Evolutionary conservation across 2,329 filamentous ascomycete genomes (phyloP).

Genomic region (Cercospora zeae-maydis): DNA sequence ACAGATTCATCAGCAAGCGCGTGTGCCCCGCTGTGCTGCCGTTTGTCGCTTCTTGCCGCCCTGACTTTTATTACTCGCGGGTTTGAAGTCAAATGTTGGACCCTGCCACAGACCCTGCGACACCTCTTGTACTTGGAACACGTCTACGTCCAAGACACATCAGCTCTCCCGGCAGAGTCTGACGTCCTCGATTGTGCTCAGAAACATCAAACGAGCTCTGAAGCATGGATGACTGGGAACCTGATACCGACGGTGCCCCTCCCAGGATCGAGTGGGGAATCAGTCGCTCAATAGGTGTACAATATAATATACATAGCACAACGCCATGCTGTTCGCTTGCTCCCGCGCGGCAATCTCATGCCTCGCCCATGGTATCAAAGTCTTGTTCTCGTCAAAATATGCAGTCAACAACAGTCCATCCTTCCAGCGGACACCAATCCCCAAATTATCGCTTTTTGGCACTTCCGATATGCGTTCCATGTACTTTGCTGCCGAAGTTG

Average conservation of each 20-base stretch:
- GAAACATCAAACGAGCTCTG: too few relatives aligned
- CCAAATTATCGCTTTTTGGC: constrained; percentile 55
- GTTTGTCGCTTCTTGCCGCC: too few relatives aligned
- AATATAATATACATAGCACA: not conserved
- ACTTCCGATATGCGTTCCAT: constrained; percentile 89
- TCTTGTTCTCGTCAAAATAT: constrained; percentile 8
- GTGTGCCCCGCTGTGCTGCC: not conserved
- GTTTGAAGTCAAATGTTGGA: not conserved
- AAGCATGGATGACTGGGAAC: too few relatives aligned
- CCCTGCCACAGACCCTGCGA: not conserved
- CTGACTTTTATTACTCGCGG: too few relatives aligned
- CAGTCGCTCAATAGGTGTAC: not conserved
- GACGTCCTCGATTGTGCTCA: too few relatives aligned
- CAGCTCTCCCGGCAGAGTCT: too few relatives aligned
- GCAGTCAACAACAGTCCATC: not conserved
- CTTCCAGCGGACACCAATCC: not conserved
- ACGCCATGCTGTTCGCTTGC: not conserved
- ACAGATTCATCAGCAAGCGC: not conserved
- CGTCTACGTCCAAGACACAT: not conserved
- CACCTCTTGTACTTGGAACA: not conserved
- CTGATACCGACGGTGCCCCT: too few relatives aligned
- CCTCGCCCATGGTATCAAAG: constrained; percentile 3
- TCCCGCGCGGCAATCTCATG: not conserved
- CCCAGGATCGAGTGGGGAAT: not conserved
- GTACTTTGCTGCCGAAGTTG: constrained; percentile 88